Base-by-base conservation (phyloP, 768 basidiomycete species). In the Boletus rex-veris region DNA sequence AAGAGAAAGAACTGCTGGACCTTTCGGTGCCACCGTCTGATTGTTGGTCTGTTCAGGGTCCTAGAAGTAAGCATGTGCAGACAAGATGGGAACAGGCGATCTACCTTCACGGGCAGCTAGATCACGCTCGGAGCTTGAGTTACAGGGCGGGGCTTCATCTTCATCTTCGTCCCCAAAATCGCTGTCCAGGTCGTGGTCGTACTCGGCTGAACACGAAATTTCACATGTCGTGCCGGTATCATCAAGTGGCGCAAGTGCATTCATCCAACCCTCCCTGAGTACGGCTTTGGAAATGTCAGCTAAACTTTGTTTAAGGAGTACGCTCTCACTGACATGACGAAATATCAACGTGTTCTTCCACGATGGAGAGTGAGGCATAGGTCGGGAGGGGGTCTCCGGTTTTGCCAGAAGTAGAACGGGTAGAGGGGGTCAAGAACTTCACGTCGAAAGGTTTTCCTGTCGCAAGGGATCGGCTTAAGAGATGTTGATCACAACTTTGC, bases 101-200 rank as follows among this genome's bases (percentile, higher is more conserved):
- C 18, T 26, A 56, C 61, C 64, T 48, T 53, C 15, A 18, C 5
- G 21, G 11, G 4, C 14, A 37, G 37, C 21, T 9, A 6, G 4
- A 35, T 50, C 42, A 36, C 1, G 12, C 19, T 41, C 35, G 38
- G 14, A 5, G n/a, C 18, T 10, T 19, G 38, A 18, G 10, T 39
- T 8, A 39, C n/a, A 2, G 15, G 12, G n/a, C n/a, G 12, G 19
- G 15, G 36, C 36, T 30, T 58, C 56, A 4, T 58, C 36, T 30
- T 58, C 56, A 4, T 58, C 58, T 15, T 65, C 65, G 21, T 70
- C 61, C 21, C 66, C 63, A 6, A 48, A 58, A 46, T 70, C 64
- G 14, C 68, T 68, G 38, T 68, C 68, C 38, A 51, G 54, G 5
- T 59, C 58, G 31, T 65, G 58, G 8, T 68, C 56, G 28, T 64